phyloP scores from a whole-genome alignment of 1,284 basidiomycete species.

The Heterobasidion annosum region DNA sequence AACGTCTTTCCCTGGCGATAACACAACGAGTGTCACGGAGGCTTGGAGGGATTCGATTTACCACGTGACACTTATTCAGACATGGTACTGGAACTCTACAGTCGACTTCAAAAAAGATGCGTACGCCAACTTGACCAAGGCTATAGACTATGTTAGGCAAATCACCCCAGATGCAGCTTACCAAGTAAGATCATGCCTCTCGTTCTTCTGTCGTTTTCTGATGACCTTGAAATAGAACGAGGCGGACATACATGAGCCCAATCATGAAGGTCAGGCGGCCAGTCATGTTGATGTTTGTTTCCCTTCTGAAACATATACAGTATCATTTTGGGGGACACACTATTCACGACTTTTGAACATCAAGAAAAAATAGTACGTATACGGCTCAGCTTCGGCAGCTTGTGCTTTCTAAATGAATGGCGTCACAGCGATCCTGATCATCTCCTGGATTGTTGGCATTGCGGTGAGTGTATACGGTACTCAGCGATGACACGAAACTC shows the following conservation, averaged over 20 bases:
- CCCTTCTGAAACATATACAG: neutral
- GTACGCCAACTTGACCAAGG: conserved; percentile 10
- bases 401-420: neutral
- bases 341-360: conserved; percentile 8
- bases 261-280: conserved; percentile 6
- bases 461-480: neutral
- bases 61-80: conserved; percentile 14
- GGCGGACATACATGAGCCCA: conserved; percentile 9
- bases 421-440: conserved; percentile 1
- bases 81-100: conserved; percentile 18
- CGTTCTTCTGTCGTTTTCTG: neutral
- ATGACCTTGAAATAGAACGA: conserved; percentile 5
- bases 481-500: neutral
- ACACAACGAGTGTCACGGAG: conserved; percentile 15
- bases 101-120: conserved; percentile 10
- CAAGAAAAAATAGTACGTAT: conserved; percentile 11
- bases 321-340: conserved; percentile 10
- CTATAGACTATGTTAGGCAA: conserved; percentile 13
- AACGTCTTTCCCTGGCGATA: conserved; percentile 12
- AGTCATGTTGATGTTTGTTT: neutral
- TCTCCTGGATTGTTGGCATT: conserved; percentile 4
- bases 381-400: neutral
- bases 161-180: conserved; percentile 16
- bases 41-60: conserved; percentile 18
- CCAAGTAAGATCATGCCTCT: neutral